Conservation (phyloP, 2,329 filamentous ascomycete genomes). For the Pestalotiopsis sp. region DNA sequence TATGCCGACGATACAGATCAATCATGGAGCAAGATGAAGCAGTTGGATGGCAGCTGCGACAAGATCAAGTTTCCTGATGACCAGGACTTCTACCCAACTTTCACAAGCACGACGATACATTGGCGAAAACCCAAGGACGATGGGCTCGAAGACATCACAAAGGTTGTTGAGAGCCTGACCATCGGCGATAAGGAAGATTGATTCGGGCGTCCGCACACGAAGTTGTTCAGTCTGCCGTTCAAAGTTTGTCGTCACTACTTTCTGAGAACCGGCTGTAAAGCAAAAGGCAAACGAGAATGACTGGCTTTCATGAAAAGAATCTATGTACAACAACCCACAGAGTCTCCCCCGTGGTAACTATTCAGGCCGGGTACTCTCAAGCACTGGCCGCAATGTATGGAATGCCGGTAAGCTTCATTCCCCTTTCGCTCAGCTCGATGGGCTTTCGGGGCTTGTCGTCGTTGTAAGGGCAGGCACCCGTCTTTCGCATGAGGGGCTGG, state of each 20-base stretch:
- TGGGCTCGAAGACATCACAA: not conserved
- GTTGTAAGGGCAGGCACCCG: conserved; percentile 23
- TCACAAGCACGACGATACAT: conserved; percentile 43
- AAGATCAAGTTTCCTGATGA: conserved; percentile 40
- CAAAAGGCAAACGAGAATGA: not conserved
- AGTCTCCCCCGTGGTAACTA: no score
- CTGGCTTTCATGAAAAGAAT: not conserved
- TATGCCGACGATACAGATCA: conserved; percentile 12
- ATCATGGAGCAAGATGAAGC: conserved; percentile 33
- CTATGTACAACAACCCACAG: not conserved
- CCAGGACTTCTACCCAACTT: conserved; percentile 33
- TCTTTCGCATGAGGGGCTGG: conserved; percentile 20
- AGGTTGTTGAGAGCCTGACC: not conserved
- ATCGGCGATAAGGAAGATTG: not conserved
- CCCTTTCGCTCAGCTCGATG: conserved; percentile 40
- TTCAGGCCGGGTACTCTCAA: not conserved
- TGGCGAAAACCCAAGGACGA: conserved; percentile 31
- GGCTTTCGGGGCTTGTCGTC: conserved; percentile 38
- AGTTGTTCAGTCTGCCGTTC: no score
- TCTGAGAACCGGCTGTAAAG: not conserved
- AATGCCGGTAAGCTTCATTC: conserved; percentile 48
- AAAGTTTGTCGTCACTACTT: not conserved
- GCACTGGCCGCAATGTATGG: conserved; percentile 35
- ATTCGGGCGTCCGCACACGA: not conserved
- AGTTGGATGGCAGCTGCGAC: conserved; percentile 33